Percentiles rank a stretch among this genome's conserved stretches.
phyloP scores from a whole-genome alignment of 768 basidiomycete genomes.

The Termitomyces sp. region DNA sequence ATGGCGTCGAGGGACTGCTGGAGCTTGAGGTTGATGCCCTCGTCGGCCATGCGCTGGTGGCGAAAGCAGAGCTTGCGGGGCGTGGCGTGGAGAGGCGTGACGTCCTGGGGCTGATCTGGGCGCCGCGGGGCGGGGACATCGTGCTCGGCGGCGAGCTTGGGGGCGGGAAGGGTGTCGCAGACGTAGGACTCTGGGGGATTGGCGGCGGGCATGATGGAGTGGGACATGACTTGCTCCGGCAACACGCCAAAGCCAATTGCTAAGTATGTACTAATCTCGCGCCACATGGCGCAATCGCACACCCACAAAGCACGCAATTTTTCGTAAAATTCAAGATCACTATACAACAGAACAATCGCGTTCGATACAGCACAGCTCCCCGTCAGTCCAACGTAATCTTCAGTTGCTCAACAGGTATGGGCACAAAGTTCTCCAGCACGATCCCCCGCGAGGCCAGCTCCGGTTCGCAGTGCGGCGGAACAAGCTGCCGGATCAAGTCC shows the following conservation, averaged over 20 bases:
- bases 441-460: conserved; percentile 85
- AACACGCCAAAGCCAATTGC: no score
- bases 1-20: conserved; percentile 93
- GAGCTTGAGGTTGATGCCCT: conserved; percentile 86
- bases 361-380: conserved; percentile 10
- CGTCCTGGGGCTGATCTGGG: conserved; percentile 21
- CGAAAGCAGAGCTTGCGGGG: conserved; percentile 83
- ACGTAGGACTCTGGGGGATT: conserved; percentile 34
- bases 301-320: conserved; percentile 10
- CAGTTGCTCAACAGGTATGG: conserved; percentile 95
- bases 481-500: conserved; percentile 87
- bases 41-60: conserved; percentile 95
- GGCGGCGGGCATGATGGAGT: conserved; percentile 19
- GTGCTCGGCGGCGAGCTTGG: conserved; percentile 38
- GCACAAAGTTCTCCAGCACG: conserved; percentile 86
- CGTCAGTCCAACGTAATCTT: conserved; percentile 88
- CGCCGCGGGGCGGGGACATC: conserved; percentile 1
- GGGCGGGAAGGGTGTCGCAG: conserved; percentile 70
- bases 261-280: neutral
- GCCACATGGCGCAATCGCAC: neutral
- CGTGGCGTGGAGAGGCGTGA: conserved; percentile 22
- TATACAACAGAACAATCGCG: conserved; percentile 3
- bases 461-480: conserved; percentile 85
- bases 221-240: neutral
- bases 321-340: conserved; percentile 39